Evolutionary conservation across 108 stramenopile species (phyloP).

Genomic region (Cyclotella atomus): DNA sequence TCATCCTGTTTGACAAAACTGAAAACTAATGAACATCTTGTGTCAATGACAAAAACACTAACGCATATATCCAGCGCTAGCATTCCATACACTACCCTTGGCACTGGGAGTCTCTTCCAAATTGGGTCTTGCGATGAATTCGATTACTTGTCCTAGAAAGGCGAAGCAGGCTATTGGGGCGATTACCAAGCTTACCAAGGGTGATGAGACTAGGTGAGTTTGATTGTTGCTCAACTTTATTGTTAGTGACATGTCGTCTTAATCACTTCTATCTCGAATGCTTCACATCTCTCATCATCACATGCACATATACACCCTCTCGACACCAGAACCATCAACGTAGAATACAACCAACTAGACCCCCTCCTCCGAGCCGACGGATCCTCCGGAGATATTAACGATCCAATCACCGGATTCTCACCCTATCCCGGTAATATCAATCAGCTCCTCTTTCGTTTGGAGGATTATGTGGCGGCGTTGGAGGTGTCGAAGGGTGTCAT

Average conservation of each 20-base stretch:
- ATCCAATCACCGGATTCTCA: conserved; percentile 85
- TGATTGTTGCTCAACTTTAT: too few relatives aligned
- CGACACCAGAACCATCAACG: conserved; percentile 80
- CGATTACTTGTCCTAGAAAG: conserved; percentile 93
- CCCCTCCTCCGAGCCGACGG: conserved; percentile 91
- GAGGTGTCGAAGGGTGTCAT: conserved; percentile 92
- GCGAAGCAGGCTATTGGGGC: conserved; percentile 98
- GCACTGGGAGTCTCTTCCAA: conserved; percentile 91
- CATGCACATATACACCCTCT: background rate
- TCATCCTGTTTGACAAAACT: too few relatives aligned
- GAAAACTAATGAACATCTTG: too few relatives aligned
- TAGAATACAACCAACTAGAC: conserved; percentile 99
- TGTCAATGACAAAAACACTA: too few relatives aligned
- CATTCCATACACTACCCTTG: conserved; percentile 91
- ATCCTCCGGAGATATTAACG: conserved; percentile 93
- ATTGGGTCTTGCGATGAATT: conserved; percentile 93
- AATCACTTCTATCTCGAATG: background rate
- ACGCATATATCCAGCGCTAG: too few relatives aligned
- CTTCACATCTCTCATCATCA: background rate
- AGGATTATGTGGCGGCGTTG: conserved; percentile 81
- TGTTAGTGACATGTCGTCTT: too few relatives aligned
- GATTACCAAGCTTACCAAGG: conserved; percentile 87
- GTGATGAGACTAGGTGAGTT: conserved; percentile 20
- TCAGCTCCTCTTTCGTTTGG: conserved; percentile 89
- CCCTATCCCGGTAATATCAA: conserved; percentile 99